Base-by-base conservation (phyloP, 306 rosid species). In the Psophocarpus tetragonolobus region DNA sequence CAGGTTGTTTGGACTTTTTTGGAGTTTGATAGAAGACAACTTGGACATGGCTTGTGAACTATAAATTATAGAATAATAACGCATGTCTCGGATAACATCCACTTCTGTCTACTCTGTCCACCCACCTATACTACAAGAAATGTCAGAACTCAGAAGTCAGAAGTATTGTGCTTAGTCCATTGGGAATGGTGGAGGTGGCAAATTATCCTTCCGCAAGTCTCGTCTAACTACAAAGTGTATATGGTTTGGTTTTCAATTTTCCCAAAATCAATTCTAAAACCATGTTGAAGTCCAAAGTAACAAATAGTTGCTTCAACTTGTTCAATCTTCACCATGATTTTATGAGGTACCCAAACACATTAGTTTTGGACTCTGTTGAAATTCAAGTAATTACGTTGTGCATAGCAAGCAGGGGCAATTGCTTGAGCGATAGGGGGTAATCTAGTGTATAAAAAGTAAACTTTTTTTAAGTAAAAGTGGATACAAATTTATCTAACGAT, bases 141-240 rank as follows among this genome's bases (percentile, higher is more conserved):
- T 21, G 24, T 42, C n/a, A 47, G 56, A 61, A 23, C 48, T 13
- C 15, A 12, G 23, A 14, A 26, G 48, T 13, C 36, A 47, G 32
- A 69, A 38, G 58, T 14, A 44, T 70, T 20, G 4, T 47, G 71
- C 60, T 45, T 60, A 15, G 83, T 33, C 41, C 53, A 58, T 71
- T 58, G 44, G 44, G 24, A 6, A 47, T 20, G 74, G 74, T 20
- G 74, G 74, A 61, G 69, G 9, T 47, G 14, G 32, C 3, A 23
- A 32, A 30, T 61, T 30, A 62, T 32, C 62, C 35, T 42, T 48
- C 33, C 47, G 1, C 1, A 3, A 23, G 6, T 35, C n/a, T 61
- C 23, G 33, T 42, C 17, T 4, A 54, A 63, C 18, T 2, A 50
- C 17, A 7, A 58, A 23, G 35, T n/a, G n/a, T n/a, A n/a, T n/a